Evolutionary conservation across 495 filamentous ascomycete genomes (phyloP), one percentile per base, ranked within the genome.

Genomic region (Hypoxylon fuscum): DNA sequence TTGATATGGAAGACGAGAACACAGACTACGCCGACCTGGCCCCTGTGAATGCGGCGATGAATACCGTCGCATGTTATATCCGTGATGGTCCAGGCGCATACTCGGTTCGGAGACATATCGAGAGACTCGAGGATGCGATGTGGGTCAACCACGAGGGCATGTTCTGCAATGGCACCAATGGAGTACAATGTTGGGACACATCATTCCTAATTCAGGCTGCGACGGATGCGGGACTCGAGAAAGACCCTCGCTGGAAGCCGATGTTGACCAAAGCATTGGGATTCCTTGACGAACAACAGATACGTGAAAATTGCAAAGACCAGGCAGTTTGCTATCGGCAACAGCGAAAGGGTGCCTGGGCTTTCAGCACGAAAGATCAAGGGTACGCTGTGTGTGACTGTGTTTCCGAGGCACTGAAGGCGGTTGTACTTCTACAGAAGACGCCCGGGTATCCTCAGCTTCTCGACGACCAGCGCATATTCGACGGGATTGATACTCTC

Each of bases 351-450:
- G 96, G 95, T 11, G 95, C 87, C 2, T 98, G 95, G 95, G 90
- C 90, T 0, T 98, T 98, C 72, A 96, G 91, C 71, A 98, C 88
- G 60, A 90, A 85, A 68, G 85, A 86, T 17, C 95, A 98, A 69
- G 95, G 96, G 14, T 98, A 98, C 70, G 92, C 91, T 1, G 96
- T 98, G 35, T 93, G 88, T 62, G 95, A 98, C 72, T 97, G 93
- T 67, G 90, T 95, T 1, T 87, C 93, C 0, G 95, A 98, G 78
- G 96, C 87, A 2, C 73, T 98, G 11, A 96, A 96, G 64, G 85
- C 92, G 0, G 88, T 94, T 12, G 84, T 98, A 27, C 82, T 95
- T 63, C 84, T 98, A 1, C 95, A 98, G 73, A 83, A 85, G 40
- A 85, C 88, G 31, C 85, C 90, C 10, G 84, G 85, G 3, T 98